Conservation (phyloP, 1,284 basidiomycete species). For the Cystobasidiaceae sp. region DNA sequence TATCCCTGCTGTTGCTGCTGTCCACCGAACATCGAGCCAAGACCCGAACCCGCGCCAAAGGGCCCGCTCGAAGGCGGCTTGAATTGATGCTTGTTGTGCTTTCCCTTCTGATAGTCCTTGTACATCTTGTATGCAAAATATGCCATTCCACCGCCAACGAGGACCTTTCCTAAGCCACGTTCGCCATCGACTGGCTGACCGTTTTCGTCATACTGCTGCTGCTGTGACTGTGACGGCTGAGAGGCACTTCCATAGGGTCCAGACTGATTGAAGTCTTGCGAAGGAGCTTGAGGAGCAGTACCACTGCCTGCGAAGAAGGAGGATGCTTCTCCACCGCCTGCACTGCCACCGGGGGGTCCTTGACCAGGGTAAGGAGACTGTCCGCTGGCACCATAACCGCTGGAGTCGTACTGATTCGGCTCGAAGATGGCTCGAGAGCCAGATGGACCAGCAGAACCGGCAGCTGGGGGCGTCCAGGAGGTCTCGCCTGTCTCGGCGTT, state of each 20-base stretch:
- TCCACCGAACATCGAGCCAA: too few species aligned
- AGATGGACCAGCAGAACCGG: background rate
- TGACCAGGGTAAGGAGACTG: background rate
- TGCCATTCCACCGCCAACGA: slow-evolving; percentile 5
- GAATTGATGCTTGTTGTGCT: slow-evolving; percentile 12
- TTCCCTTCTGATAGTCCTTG: slow-evolving; percentile 23
- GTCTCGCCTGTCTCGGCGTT: slow-evolving; percentile 42
- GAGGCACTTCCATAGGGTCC: background rate
- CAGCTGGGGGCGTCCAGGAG: slow-evolving; percentile 10
- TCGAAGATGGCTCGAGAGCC: background rate
- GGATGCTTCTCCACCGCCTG: slow-evolving; percentile 1
- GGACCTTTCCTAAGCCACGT: slow-evolving; percentile 20
- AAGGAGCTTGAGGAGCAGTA: background rate
- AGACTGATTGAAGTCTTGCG: background rate
- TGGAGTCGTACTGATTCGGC: background rate
- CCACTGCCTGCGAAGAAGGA: background rate
- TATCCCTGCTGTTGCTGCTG: too few species aligned
- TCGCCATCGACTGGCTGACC: slow-evolving; percentile 21
- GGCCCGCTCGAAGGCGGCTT: too few species aligned
- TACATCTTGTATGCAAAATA: slow-evolving; percentile 24
- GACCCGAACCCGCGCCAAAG: too few species aligned
- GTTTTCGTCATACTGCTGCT: slow-evolving; percentile 7
- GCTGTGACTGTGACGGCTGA: background rate
- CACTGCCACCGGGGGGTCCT: background rate
- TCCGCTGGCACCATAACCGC: background rate